Evolutionary conservation across 2,329 filamentous ascomycete genomes (phyloP).

Genomic region (Zelopaecilomyces penicillatus): DNA sequence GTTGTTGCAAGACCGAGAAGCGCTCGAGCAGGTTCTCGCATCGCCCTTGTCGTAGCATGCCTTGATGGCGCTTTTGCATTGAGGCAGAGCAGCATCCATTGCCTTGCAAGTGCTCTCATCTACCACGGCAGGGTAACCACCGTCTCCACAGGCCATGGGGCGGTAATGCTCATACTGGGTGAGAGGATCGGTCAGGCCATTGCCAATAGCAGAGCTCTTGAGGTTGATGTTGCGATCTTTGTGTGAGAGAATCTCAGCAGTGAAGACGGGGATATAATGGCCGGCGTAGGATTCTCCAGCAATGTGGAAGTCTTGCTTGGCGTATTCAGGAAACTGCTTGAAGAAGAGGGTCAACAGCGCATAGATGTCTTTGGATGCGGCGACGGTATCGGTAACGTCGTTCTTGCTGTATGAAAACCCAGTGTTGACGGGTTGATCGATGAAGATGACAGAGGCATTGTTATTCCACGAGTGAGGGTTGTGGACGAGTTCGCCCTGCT

Average conservation of each 20-base stretch:
- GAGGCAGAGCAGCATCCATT: slow-evolving; percentile 86
- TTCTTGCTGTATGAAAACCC: slow-evolving; percentile 93
- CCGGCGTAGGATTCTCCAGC: slow-evolving; percentile 89
- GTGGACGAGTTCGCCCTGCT: slow-evolving; percentile 70
- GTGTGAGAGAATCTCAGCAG: slow-evolving; percentile 82
- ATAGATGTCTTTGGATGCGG: slow-evolving; percentile 94
- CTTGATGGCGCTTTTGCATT: slow-evolving; percentile 79
- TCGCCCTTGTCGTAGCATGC: slow-evolving; percentile 87
- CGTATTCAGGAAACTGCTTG: slow-evolving; percentile 93
- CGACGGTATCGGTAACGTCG: slow-evolving; percentile 81
- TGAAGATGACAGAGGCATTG: slow-evolving; percentile 97
- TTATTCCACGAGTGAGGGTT: slow-evolving; percentile 92
- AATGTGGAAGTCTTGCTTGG: slow-evolving; percentile 92
- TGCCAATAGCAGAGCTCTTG: slow-evolving; percentile 88
- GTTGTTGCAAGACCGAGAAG: slow-evolving; percentile 96
- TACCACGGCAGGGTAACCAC: slow-evolving; percentile 83
- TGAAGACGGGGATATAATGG: slow-evolving; percentile 89
- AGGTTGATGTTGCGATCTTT: slow-evolving; percentile 97
- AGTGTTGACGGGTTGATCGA: slow-evolving; percentile 96
- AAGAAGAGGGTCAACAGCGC: slow-evolving; percentile 95
- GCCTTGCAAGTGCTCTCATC: slow-evolving; percentile 65
- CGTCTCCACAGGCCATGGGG: slow-evolving; percentile 94
- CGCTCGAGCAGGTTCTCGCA: slow-evolving; percentile 83
- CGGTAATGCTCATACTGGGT: slow-evolving; percentile 93
- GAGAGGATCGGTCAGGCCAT: slow-evolving; percentile 84